Evolutionary conservation across 768 basidiomycete genomes (phyloP), one percentile per base, ranked within the genome.

Genomic region (Clitopilus passeckerianus): DNA sequence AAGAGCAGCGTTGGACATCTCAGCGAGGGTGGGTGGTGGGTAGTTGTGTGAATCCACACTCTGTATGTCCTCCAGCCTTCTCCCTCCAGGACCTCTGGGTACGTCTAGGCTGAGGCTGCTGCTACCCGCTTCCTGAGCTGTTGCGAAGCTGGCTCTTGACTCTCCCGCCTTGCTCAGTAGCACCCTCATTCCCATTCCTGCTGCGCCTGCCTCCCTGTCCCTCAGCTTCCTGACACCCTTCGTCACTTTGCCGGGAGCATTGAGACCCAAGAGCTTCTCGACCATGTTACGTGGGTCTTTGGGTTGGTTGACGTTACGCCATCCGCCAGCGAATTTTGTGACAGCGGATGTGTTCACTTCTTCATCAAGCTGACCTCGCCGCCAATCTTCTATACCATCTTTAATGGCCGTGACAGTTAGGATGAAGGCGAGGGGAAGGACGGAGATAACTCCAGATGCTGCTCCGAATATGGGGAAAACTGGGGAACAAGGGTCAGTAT

Each of bases 321-420:
- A 97, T 37, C 75, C 74, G 44, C 90, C 84, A 6, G 86, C 87
- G 10, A 99, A 83, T 63, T 92, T 92, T 1, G 95, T 98, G 12
- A 90, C 87, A 2, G 95, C 92, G 0, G 91, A 94, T 57, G 87
- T 97, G 76, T 99, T 99, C 64, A 98, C 95, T 67, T 94, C 87
- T 61, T 97, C 90, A 70, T 99, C 96, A 41, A 95, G 80, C 8
- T 73, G 66, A 9, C 89, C 90, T 55, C 96, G 87, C n/a, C 95
- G 86, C 70, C 93, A 95, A 73, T 99, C 96, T 74, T 98, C 96
- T 34, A 98, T 77, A 6, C 89, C 96, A 70, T 99, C 96, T 73
- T 98, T 99, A 77, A 97, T 83, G 2, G 90, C 95, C 15, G 96
- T 98, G 54, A 96, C 89, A 27, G 77, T 70, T 41, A 99, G 71